phyloP scores from a whole-genome alignment of 139 green algal species.

The Closterium sp. region DNA sequence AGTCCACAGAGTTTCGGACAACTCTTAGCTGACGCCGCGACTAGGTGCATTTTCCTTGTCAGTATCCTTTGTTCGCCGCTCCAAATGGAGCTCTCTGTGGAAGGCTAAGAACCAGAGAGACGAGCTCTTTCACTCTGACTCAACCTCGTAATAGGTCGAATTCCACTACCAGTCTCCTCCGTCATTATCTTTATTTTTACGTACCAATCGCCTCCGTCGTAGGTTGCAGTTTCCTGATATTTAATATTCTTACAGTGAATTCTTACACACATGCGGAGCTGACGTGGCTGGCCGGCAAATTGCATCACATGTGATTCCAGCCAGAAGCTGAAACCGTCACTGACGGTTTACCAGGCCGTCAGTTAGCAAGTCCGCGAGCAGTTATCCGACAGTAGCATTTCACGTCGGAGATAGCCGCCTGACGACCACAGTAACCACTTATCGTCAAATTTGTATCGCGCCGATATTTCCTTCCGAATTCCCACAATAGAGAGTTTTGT shows the following conservation, averaged over 20 bases:
- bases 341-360: background rate
- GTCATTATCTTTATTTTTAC: too few relatives aligned
- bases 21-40: background rate
- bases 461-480: background rate
- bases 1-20: too few relatives aligned
- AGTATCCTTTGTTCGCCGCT: background rate
- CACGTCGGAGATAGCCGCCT: background rate
- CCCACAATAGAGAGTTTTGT: background rate
- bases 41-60: background rate
- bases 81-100: background rate
- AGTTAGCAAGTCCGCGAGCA: background rate
- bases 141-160: too few relatives aligned
- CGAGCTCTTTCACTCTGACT: constrained; percentile 25
- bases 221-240: too few relatives aligned
- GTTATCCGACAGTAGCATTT: background rate
- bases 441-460: background rate
- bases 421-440: background rate
- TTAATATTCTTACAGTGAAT: too few relatives aligned
- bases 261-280: too few relatives aligned
- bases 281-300: background rate
- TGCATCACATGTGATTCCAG: background rate
- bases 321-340: background rate
- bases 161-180: too few relatives aligned
- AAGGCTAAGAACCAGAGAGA: too few relatives aligned
- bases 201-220: too few relatives aligned